These are phyloP conservation scores for Metarhizium rileyi DNA, from an alignment of 2,329 filamentous ascomycete species.

Conservation along the genomic window DNA sequence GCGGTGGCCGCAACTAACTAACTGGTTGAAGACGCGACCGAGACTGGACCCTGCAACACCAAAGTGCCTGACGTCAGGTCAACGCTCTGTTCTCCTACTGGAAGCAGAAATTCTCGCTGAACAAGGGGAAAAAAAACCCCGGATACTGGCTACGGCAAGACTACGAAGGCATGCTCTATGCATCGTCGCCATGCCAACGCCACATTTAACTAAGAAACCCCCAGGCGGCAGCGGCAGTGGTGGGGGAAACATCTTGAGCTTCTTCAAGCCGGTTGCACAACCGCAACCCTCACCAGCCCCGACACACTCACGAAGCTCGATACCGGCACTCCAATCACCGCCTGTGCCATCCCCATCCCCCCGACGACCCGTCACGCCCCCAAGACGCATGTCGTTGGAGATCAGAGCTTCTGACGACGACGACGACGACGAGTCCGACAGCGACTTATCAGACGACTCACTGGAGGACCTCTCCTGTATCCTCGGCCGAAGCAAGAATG, in stretches of 20 bases:
- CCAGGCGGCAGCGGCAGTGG: background rate
- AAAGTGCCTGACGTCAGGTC: background rate
- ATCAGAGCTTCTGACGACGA: constrained; percentile 67
- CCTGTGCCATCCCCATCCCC: constrained; percentile 15
- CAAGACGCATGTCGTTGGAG: constrained; percentile 22
- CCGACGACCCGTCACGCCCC: constrained; percentile 18
- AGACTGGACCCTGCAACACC: background rate
- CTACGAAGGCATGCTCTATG: background rate
- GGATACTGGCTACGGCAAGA: background rate
- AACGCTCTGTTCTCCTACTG: background rate
- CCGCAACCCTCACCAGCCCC: constrained; percentile 7
- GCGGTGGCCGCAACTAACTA: background rate
- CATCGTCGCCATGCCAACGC: constrained; percentile 12
- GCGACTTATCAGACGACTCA: constrained; percentile 44
- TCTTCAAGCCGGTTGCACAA: constrained; percentile 25
- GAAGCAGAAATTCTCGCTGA: background rate
- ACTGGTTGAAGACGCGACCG: background rate
- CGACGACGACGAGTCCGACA: constrained; percentile 57
- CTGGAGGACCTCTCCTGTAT: constrained; percentile 38
- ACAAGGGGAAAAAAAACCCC: background rate
- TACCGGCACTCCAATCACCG: constrained; percentile 16
- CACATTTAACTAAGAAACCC: constrained; percentile 13
- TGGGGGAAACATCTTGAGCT: constrained; percentile 26
- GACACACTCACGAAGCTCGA: constrained; percentile 2
- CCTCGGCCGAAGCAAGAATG: constrained; percentile 16